These are phyloP conservation scores for Pelargonium fulgidum DNA, from an alignment of 441 rosid species.

Conservation along the genomic window DNA sequence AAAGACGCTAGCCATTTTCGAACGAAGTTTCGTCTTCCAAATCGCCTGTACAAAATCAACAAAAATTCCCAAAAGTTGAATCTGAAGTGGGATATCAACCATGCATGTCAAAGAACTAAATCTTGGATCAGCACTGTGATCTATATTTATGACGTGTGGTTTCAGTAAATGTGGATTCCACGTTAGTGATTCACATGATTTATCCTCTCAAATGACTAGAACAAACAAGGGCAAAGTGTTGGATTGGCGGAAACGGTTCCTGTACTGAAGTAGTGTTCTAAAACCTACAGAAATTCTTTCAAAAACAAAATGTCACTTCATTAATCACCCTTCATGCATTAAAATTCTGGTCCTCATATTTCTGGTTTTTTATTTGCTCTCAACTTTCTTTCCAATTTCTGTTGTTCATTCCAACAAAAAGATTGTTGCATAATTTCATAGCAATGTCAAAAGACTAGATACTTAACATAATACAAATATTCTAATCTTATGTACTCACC, in stretches of 20 bases:
- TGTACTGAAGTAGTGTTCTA: neutral
- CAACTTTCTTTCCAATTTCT: neutral
- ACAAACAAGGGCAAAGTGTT: neutral
- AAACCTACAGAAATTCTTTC: neutral
- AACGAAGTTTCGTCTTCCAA: neutral
- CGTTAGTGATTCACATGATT: constrained; percentile 1
- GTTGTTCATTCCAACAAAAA: neutral
- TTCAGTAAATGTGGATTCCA: neutral
- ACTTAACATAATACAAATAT: too few relatives aligned
- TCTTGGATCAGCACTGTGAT: neutral
- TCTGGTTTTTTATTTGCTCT: neutral
- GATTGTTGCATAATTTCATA: neutral
- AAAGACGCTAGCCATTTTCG: constrained; percentile 39
- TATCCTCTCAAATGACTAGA: neutral
- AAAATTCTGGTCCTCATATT: neutral
- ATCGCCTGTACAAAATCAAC: neutral
- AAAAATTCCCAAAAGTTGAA: too few relatives aligned
- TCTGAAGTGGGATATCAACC: neutral
- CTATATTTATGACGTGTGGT: neutral
- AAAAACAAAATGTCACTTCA: neutral
- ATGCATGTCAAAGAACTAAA: neutral
- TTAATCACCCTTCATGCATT: neutral
- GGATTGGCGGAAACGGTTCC: neutral
- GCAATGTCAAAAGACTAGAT: neutral
- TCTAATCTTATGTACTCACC: neutral